Evolutionary conservation across 495 filamentous ascomycete species (phyloP).

Genomic region (Podospora conica): DNA sequence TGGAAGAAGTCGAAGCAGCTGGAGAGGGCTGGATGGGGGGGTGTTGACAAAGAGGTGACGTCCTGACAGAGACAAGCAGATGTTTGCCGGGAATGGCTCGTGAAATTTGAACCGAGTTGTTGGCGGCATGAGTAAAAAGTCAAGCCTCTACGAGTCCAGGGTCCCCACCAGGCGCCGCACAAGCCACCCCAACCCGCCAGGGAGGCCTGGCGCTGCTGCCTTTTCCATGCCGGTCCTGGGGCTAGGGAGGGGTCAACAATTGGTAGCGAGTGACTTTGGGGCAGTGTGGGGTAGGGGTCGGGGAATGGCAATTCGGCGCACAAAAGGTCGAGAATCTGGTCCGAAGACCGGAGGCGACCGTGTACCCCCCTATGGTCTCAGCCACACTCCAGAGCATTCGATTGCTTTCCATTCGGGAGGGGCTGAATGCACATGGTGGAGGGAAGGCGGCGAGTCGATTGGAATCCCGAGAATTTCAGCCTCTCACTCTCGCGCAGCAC

Average conservation of each 20-base stretch:
- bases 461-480: slow-evolving; percentile 30
- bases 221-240: slow-evolving; percentile 1
- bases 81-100: not conserved
- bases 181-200: not conserved
- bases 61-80: not conserved
- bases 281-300: not conserved
- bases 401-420: slow-evolving; percentile 34
- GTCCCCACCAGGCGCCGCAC: not conserved
- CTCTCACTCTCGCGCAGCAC: slow-evolving; percentile 18
- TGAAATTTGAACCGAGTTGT: not conserved
- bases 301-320: not conserved
- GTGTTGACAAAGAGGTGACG: not conserved
- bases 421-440: slow-evolving; percentile 25
- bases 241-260: not conserved
- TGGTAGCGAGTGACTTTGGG: slow-evolving; percentile 6
- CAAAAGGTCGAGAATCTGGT: not conserved
- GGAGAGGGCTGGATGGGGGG: not conserved
- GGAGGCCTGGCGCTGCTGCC: not conserved
- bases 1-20: not conserved
- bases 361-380: slow-evolving; percentile 26
- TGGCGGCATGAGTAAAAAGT: not conserved
- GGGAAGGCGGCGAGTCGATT: slow-evolving; percentile 29
- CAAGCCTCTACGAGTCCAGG: not conserved
- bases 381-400: slow-evolving; percentile 35
- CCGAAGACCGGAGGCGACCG: not conserved